Evolutionary conservation across 2,329 filamentous ascomycete genomes (phyloP).

Genomic region (Macroventuria anomochaeta): DNA sequence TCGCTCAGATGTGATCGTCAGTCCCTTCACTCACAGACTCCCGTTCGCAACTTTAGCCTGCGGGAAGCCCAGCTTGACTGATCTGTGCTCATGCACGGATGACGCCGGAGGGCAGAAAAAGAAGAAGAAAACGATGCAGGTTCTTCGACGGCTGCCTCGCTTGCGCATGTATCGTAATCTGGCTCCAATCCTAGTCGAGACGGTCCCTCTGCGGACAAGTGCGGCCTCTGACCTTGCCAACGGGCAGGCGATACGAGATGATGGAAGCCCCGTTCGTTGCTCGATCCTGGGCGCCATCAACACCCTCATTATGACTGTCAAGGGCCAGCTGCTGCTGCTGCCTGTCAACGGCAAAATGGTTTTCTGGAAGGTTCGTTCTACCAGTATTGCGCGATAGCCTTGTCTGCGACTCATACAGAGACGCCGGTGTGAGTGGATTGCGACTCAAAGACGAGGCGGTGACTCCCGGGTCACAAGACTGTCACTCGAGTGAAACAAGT

Average conservation of each 20-base stretch:
- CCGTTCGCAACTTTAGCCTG: constrained; percentile 44
- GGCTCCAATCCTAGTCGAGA: constrained; percentile 28
- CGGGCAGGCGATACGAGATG: constrained; percentile 38
- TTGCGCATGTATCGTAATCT: constrained; percentile 33
- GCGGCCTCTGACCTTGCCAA: constrained; percentile 30
- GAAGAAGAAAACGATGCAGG: constrained; percentile 40
- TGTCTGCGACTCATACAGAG: constrained; percentile 8
- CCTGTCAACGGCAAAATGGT: neutral
- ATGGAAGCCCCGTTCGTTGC: constrained; percentile 35
- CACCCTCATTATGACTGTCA: constrained; percentile 21
- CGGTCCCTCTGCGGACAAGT: constrained; percentile 27
- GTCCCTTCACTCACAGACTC: constrained; percentile 41
- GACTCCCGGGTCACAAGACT: constrained; percentile 36
- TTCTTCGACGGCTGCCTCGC: constrained; percentile 34
- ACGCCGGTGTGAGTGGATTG: constrained; percentile 21
- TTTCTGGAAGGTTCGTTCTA: constrained; percentile 5
- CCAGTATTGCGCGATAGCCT: neutral
- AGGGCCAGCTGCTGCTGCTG: constrained; percentile 9
- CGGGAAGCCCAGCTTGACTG: constrained; percentile 42
- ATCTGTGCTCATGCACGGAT: constrained; percentile 42
- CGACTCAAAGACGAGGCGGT: constrained; percentile 22
- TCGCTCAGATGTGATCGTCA: constrained; percentile 41
- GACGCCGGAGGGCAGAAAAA: constrained; percentile 36
- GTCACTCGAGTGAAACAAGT: constrained; percentile 21
- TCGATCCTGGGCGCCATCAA: constrained; percentile 28